Base-by-base conservation (phyloP, 331 rosid species). In the Quercus phellos region DNA sequence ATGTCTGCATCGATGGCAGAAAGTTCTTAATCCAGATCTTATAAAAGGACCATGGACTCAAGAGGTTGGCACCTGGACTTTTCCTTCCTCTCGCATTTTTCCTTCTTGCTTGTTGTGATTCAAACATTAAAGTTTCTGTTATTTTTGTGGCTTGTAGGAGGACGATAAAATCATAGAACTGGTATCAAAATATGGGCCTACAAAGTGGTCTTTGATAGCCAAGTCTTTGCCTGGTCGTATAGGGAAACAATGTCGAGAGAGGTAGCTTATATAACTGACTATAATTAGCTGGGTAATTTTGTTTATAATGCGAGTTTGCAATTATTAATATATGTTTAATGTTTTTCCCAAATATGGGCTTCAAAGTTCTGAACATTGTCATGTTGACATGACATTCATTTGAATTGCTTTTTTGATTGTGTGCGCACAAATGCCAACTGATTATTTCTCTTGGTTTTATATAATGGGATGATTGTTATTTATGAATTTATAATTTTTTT, bases 1-100 rank as follows among this genome's bases (percentile, higher is more conserved):
- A 83, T 95, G 99, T 80, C 87, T 95, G 68, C 99, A 95, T 83
- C 89, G 99, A 85, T 95, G 99, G 99, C 99, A 95, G 90, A 95
- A 95, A 80, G 99, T 95, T 80, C 92, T 95, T 35, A 95, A 95
- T 85, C 99, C 99, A 19, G 96, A 95, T 21, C 99, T 95, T 56
- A 86, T 95, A 74, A 95, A 95, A 87, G 99, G 98, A 71, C 98
- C 99, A 4, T 95, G 99, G 99, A 89, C 94, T 64, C 93, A 84
- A 75, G 96, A 93, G 98, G 99, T 95, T 81, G 87, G 70, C 72
- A 70, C 72, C 83, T 43, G 54, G 21, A 56, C 63, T 71, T 73
- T 74, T 59, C 58, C 66, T 46, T 60, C 30, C 30, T 77, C 74
- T 34, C 18, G 46, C 34, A 16, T 70, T 46, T 64, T 34, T 24